Evolutionary conservation across 2,329 filamentous ascomycete species (phyloP).

Genomic region (Aspergillus quadricinctus): DNA sequence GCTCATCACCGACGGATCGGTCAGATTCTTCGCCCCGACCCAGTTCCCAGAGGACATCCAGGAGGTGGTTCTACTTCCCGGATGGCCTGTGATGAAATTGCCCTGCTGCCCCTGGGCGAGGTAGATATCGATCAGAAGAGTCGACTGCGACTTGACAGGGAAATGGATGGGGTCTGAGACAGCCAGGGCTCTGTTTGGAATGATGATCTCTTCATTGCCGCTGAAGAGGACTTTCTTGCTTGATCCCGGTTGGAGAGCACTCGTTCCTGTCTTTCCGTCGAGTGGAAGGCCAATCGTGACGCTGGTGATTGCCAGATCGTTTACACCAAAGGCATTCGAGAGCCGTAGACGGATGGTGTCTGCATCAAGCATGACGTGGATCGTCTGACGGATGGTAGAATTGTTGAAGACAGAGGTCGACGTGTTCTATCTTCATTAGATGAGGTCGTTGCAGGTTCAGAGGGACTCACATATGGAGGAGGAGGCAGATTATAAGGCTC

Average conservation of each 20-base stretch:
- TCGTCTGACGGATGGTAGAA: constrained; percentile 62
- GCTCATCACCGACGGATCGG: constrained; percentile 30
- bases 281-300: constrained; percentile 55
- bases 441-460: neutral
- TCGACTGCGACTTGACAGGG: constrained; percentile 46
- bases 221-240: constrained; percentile 56
- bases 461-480: constrained; percentile 50
- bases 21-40: constrained; percentile 48
- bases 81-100: constrained; percentile 59
- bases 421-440: constrained; percentile 43
- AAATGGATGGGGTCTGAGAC: constrained; percentile 61
- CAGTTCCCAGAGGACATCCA: constrained; percentile 58
- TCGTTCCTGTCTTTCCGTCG: constrained; percentile 41
- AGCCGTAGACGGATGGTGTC: constrained; percentile 58
- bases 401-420: constrained; percentile 54
- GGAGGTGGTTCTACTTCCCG: constrained; percentile 60
- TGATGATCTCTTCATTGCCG: constrained; percentile 46
- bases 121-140: constrained; percentile 58
- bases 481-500: constrained; percentile 60
- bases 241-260: constrained; percentile 50
- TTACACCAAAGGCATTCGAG: constrained; percentile 62
- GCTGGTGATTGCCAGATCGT: constrained; percentile 56
- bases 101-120: constrained; percentile 53
- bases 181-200: constrained; percentile 54
- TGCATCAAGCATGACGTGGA: constrained; percentile 56